A percentile compares a stretch with the other conserved stretches of the same genome.
Evolutionary conservation across 1,139 yeast genomes (phyloP).

Genomic region (Kodamaea derodonti): DNA sequence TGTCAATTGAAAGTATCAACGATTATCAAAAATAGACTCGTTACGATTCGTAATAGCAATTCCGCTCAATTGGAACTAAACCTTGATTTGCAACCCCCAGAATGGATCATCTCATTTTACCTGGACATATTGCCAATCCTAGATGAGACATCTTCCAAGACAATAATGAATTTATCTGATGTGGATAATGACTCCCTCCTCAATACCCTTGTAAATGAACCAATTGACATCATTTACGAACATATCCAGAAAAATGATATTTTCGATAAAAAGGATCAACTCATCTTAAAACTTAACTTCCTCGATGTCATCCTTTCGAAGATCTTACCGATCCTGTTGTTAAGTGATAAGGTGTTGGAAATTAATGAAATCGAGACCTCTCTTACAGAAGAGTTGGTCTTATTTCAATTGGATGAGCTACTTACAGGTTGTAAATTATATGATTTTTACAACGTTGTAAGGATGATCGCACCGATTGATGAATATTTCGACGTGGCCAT

Average conservation of each 20-base stretch:
- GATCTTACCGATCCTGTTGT: conserved; percentile 42
- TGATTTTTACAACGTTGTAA: conserved; percentile 57
- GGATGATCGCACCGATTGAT: conserved; percentile 66
- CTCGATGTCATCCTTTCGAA: conserved; percentile 57
- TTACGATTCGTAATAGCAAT: conserved; percentile 37
- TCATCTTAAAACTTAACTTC: conserved; percentile 54
- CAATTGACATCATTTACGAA: conserved; percentile 39
- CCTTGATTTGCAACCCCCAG: conserved; percentile 62
- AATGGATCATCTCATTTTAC: conserved; percentile 63
- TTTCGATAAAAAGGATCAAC: conserved; percentile 28
- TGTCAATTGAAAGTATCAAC: conserved; percentile 41
- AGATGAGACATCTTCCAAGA: conserved; percentile 36
- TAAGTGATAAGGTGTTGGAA: conserved; percentile 37
- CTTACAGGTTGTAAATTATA: conserved; percentile 48
- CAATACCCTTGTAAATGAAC: conserved; percentile 42
- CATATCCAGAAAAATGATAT: conserved; percentile 28
- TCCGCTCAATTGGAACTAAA: conserved; percentile 40
- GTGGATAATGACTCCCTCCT: conserved; percentile 32
- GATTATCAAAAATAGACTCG: conserved; percentile 38
- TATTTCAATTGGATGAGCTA: conserved; percentile 40
- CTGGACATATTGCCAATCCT: conserved; percentile 48
- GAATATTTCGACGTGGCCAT: conserved; percentile 53
- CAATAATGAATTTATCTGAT: conserved; percentile 35
- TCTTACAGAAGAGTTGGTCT: conserved; percentile 33
- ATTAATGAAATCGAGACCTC: conserved; percentile 33